Base-by-base conservation (phyloP, 2,329 filamentous ascomycete genomes). In the Ambrosiella beaveri region DNA sequence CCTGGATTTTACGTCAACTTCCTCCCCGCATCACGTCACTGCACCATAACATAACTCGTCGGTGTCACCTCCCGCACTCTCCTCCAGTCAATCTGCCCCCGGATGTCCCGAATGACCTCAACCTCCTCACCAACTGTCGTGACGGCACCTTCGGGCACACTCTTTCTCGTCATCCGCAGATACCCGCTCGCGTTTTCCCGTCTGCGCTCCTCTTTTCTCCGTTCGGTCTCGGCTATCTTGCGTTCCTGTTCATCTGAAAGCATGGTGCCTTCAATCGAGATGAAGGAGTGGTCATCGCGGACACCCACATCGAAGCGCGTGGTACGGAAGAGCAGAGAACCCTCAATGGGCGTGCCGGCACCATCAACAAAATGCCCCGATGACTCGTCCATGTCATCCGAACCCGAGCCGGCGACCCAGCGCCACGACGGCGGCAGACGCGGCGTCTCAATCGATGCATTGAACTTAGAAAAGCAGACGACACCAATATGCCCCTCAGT, bases 211-310 rank as follows among this genome's bases (percentile, higher is more conserved):
- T 61, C 59, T 38, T 39, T 53, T 53, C 19, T 36, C 36, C 75
- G 73, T 52, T 79, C 71, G 37, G 68, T 66, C 44, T 65, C 63
- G 15, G 72, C 66, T 0, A 86, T 71, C 35, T 72, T 71, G 63
- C 71, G 73, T 70, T 94, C 88, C 27, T 82, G 83, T 17, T 80
- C 78, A 49, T 78, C 78, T 52, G 77, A 75, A 54, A 95, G 71
- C 78, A 95, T 84, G n/a, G 87, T 94, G 35, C 90, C 91, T 68
- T 93, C 85, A 62, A 96, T 83, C 64, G 85, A 89, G 61, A 97
- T 71, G 67, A 91, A 93, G 9, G 86, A 88, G 61, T 84, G 84
- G 64, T 84, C 81, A 56, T 82, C 81, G 63, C 85, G 87, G 52
- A 82, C 78, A 36, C 83, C 85, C 0, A 86, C 84, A 64, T 96